Evolutionary conservation across 768 basidiomycete species (phyloP), one percentile per base, ranked within the genome.

Genomic region (Glaciozyma antarctica): DNA sequence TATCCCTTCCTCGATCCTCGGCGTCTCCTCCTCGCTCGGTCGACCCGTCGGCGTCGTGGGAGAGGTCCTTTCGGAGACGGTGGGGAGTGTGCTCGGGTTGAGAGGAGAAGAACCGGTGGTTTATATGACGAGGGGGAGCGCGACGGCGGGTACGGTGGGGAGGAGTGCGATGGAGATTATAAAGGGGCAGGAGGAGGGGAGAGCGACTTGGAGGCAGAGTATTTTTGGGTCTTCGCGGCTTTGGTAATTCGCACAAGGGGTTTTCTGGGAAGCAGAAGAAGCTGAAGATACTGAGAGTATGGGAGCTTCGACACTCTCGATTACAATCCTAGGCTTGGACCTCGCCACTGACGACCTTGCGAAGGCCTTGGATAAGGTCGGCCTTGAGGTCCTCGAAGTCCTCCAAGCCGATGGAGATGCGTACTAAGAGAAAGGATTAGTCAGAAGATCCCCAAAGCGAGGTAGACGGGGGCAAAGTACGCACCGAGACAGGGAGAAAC

Each of bases 381-480:
- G 78, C 80, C 75, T 85, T 87, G 69, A 90, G 76, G 73, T 90
- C 88, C 83, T 88, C 65, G 49, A 72, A n/a, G 49, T 90, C 88
- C 76, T 93, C 90, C 1, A 92, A 82, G 4, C 90, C 90, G 58
- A 90, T 80, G 70, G 88, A 90, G 38, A 93, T 76, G 62, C 90
- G 81, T 58, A 92, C 77, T 53, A 15, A 32, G 5, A 32, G 32
- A 32, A 32, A n/a, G n/a, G n/a, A 32, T 32, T 32, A 9, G 32
- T 32, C 32, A 32, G 32, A 5, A 32, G 4, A 32, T 4, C 32
- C 32, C 4, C 32, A 32, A 9, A 9, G 32, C 32, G 4, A n/a
- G n/a, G n/a, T n/a, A n/a, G n/a, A n/a, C n/a, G n/a, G n/a, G n/a
- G n/a, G n/a, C n/a, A n/a, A n/a, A n/a, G n/a, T n/a, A n/a, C n/a